phyloP scores from a whole-genome alignment of 129 eudicot species.

The Deinandra increscens region DNA sequence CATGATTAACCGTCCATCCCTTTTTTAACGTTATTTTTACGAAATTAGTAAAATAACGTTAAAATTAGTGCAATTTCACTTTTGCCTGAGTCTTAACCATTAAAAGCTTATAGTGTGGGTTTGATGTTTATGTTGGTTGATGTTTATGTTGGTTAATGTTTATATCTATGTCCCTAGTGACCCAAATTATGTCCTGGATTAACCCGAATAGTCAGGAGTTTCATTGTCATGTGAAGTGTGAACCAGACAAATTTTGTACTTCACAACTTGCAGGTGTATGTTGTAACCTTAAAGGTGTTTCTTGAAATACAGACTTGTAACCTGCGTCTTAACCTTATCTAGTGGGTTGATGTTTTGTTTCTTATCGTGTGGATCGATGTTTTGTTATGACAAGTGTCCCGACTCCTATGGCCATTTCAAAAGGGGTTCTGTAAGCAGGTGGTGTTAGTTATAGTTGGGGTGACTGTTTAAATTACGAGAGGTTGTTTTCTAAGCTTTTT shows the following conservation, averaged over 20 bases:
- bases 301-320: not conserved
- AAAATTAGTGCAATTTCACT: no score
- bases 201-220: no score
- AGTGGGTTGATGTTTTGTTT: not conserved
- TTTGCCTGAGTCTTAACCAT: not conserved
- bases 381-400: constrained; percentile 3
- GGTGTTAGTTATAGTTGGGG: constrained; percentile 28
- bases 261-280: not conserved
- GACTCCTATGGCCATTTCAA: constrained; percentile 8
- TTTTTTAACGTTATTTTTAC: no score
- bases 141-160: constrained; percentile 9
- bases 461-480: constrained; percentile 30
- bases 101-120: not conserved
- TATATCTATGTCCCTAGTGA: not conserved
- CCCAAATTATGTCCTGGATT: no score
- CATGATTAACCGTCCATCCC: no score
- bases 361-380: not conserved
- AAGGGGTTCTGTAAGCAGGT: constrained; percentile 19
- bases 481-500: constrained; percentile 19
- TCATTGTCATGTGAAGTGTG: no score
- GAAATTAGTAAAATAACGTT: no score
- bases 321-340: not conserved
- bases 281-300: not conserved
- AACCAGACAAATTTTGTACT: no score
- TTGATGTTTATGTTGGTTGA: constrained; percentile 1